phyloP scores from a whole-genome alignment of 495 filamentous ascomycete species.

The Aspergillus wentii region DNA sequence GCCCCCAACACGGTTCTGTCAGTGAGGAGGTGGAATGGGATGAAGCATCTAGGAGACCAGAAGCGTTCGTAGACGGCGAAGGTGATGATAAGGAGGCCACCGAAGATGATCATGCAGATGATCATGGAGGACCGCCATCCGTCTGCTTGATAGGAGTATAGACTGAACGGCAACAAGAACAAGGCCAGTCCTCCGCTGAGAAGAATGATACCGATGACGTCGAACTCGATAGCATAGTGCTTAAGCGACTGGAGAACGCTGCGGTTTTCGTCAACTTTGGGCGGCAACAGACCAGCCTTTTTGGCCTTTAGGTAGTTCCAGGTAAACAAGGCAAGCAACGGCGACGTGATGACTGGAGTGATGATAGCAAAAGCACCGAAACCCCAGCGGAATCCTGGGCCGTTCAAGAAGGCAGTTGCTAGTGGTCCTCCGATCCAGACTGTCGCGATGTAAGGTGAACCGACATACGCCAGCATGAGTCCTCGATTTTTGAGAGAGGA shows the following conservation, averaged over 20 bases:
- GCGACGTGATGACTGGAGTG: slow-evolving; percentile 45
- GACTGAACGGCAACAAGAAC: slow-evolving; percentile 43
- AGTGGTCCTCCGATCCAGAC: too few relatives aligned
- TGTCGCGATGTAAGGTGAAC: slow-evolving; percentile 55
- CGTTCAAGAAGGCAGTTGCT: too few relatives aligned
- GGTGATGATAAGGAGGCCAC: slow-evolving; percentile 42
- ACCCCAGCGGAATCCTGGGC: slow-evolving; percentile 61
- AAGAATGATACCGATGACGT: slow-evolving; percentile 49
- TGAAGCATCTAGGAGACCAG: slow-evolving; percentile 49
- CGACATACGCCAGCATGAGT: slow-evolving; percentile 48
- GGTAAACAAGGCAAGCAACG: too few relatives aligned
- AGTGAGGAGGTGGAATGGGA: slow-evolving; percentile 52
- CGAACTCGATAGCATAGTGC: slow-evolving; percentile 21
- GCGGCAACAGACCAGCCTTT: slow-evolving; percentile 25
- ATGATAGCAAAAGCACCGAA: slow-evolving; percentile 58
- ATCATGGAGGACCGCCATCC: slow-evolving; percentile 44
- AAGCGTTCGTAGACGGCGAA: slow-evolving; percentile 55
- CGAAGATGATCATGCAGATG: slow-evolving; percentile 51
- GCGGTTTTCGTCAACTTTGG: slow-evolving; percentile 21
- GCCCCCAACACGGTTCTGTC: slow-evolving; percentile 62
- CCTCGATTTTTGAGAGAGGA: slow-evolving; percentile 53
- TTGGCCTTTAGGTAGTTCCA: slow-evolving; percentile 51
- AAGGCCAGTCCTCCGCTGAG: slow-evolving; percentile 50
- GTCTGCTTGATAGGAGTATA: slow-evolving; percentile 26
- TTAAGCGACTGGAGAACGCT: slow-evolving; percentile 10